A percentile compares a stretch with the other conserved stretches of the same genome.
phyloP scores from a whole-genome alignment of 73 alveolate genomes.

The Tetrahymena borealis region DNA sequence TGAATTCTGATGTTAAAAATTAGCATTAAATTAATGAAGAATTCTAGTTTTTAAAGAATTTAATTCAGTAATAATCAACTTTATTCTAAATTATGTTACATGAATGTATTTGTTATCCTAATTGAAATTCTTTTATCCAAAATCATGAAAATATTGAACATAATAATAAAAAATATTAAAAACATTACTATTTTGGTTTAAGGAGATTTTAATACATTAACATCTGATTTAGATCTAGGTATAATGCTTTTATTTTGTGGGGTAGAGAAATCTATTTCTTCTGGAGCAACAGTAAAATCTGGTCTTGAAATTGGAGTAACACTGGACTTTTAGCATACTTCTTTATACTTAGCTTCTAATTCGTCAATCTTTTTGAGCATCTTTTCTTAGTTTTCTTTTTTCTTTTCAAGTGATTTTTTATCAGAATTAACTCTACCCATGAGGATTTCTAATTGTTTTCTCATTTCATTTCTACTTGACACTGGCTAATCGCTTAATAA shows the following conservation, averaged over 20 bases:
- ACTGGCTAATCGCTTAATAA: not conserved
- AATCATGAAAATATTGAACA: no score
- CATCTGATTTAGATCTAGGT: not conserved
- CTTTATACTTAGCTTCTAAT: not conserved
- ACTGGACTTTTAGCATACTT: not conserved
- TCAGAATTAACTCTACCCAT: not conserved
- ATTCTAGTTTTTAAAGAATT: no score
- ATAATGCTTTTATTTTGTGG: not conserved
- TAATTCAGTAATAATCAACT: no score
- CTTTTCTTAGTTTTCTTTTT: not conserved
- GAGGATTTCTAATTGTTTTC: not conserved
- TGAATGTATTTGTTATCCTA: no score
- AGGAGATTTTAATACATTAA: not conserved
- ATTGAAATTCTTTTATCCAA: no score
- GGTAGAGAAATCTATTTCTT: not conserved
- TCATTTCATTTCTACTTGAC: not conserved
- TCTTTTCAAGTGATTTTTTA: not conserved
- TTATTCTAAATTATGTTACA: no score
- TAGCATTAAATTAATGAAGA: no score
- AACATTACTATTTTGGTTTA: no score
- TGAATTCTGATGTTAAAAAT: no score
- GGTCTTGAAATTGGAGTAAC: not conserved
- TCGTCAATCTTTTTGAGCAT: not conserved
- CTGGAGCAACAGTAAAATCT: not conserved
- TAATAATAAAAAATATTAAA: no score